A percentile compares a stretch with the other conserved stretches of the same genome.
phyloP scores from a whole-genome alignment of 306 rosid genomes.

The Corylus heterophylla region DNA sequence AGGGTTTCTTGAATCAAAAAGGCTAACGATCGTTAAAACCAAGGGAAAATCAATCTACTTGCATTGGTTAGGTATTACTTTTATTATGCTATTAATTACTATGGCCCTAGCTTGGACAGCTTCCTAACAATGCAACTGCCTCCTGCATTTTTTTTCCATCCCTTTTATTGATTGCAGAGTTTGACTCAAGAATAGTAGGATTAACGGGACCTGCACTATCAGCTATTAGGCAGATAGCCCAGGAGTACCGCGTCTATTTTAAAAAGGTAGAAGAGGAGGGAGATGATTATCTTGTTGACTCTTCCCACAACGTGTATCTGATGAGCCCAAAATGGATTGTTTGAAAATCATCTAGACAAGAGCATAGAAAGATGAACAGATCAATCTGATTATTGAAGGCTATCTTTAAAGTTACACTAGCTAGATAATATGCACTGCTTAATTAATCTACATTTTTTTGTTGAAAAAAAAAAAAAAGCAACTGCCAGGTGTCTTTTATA shows the following conservation, averaged over 20 bases:
- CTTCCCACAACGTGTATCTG: conserved; percentile 87
- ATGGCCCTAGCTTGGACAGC: too few species aligned
- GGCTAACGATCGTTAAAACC: too few species aligned
- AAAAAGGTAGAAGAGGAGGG: conserved; percentile 85
- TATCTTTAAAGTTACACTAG: neutral
- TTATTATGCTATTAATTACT: too few species aligned
- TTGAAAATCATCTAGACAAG: neutral
- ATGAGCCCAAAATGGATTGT: conserved; percentile 68
- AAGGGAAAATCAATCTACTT: too few species aligned
- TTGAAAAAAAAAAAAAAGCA: too few species aligned
- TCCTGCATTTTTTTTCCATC: conserved; percentile 1
- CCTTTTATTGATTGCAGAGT: conserved; percentile 54
- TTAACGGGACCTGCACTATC: conserved; percentile 62
- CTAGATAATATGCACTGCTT: neutral
- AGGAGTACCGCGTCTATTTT: conserved; percentile 76
- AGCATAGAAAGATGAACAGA: neutral
- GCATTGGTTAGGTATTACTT: too few species aligned
- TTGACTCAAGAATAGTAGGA: conserved; percentile 73
- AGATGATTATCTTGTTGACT: conserved; percentile 83
- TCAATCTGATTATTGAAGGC: neutral
- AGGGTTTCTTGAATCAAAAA: too few species aligned
- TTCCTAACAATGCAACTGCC: too few species aligned
- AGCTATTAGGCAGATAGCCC: conserved; percentile 90
- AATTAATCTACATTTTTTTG: too few species aligned
- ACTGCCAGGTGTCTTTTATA: too few species aligned